phyloP scores from a whole-genome alignment of 345 rosid species.

The Aquilaria sinensis region DNA sequence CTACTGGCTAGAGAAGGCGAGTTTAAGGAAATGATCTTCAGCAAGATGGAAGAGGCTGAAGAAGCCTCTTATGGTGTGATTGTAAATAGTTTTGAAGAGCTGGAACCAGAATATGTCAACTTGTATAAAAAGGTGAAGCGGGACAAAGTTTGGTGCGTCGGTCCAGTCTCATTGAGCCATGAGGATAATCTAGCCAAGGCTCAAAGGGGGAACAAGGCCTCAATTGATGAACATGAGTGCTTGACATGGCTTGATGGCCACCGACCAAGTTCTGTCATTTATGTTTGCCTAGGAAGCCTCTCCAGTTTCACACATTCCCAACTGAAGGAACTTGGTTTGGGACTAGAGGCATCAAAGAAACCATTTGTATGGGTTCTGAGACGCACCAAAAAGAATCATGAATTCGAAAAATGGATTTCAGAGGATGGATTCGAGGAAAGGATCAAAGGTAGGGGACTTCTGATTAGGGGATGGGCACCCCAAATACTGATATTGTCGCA shows the following conservation, averaged over 20 bases:
- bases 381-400: background rate
- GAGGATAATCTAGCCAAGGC: slow-evolving; percentile 21
- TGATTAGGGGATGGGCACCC: slow-evolving; percentile 55
- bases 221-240: slow-evolving; percentile 12
- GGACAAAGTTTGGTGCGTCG: slow-evolving; percentile 36
- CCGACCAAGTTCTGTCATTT: slow-evolving; percentile 25
- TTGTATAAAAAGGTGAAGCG: slow-evolving; percentile 19
- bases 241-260: slow-evolving; percentile 38
- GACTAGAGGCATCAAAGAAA: slow-evolving; percentile 32
- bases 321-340: slow-evolving; percentile 39
- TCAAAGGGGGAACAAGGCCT: slow-evolving; percentile 29
- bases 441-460: slow-evolving; percentile 33
- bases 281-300: slow-evolving; percentile 45
- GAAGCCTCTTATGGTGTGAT: slow-evolving; percentile 22
- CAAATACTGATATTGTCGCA: slow-evolving; percentile 49
- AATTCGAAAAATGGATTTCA: slow-evolving; percentile 7
- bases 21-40: background rate
- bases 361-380: slow-evolving; percentile 30
- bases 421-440: slow-evolving; percentile 35
- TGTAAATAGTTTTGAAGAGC: slow-evolving; percentile 33
- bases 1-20: background rate
- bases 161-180: slow-evolving; percentile 38
- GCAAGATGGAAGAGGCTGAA: background rate
- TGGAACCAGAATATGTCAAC: slow-evolving; percentile 24
- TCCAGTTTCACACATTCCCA: slow-evolving; percentile 20